These are phyloP conservation scores for Amylocarpus encephaloides DNA, from an alignment of 2,329 filamentous ascomycete species.

Conservation along the genomic window DNA sequence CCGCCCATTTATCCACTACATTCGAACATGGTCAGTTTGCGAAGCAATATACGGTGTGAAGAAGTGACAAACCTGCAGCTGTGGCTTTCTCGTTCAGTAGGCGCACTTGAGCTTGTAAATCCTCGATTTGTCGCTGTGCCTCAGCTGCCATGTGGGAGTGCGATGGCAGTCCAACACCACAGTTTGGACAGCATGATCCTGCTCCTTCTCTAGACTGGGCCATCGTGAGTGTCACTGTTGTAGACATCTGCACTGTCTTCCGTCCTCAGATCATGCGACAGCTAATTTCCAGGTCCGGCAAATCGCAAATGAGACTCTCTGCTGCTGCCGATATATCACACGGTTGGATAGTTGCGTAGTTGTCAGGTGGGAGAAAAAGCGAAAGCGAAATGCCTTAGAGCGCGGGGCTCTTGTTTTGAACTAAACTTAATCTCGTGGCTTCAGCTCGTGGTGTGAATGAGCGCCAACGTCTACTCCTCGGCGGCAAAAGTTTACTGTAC, in stretches of 20 bases:
- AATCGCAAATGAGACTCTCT: neutral
- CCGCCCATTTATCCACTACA: constrained; percentile 58
- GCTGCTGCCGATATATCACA: too few species aligned
- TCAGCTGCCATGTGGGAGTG: constrained; percentile 22
- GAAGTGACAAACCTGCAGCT: constrained; percentile 43
- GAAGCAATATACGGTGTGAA: neutral
- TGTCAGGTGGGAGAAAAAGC: too few species aligned
- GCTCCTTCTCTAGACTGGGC: constrained; percentile 14
- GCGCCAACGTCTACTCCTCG: too few species aligned
- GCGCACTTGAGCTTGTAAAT: constrained; percentile 65
- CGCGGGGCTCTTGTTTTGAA: too few species aligned
- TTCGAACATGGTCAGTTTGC: constrained; percentile 16
- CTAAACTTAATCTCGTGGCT: too few species aligned
- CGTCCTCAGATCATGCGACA: constrained; percentile 16
- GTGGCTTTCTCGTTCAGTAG: constrained; percentile 66
- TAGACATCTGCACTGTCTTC: constrained; percentile 23
- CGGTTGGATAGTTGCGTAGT: too few species aligned
- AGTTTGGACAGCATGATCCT: constrained; percentile 27
- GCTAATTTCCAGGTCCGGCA: neutral
- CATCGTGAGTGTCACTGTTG: constrained; percentile 30
- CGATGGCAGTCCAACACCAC: constrained; percentile 25
- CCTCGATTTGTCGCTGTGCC: constrained; percentile 55
- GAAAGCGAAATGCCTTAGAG: too few species aligned
- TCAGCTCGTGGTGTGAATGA: too few species aligned
- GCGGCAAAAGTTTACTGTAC: too few species aligned